A percentile compares a stretch with the other conserved stretches of the same genome.
Conservation (phyloP, 2,329 filamentous ascomycete species). For the Trichoderma harzianum region DNA sequence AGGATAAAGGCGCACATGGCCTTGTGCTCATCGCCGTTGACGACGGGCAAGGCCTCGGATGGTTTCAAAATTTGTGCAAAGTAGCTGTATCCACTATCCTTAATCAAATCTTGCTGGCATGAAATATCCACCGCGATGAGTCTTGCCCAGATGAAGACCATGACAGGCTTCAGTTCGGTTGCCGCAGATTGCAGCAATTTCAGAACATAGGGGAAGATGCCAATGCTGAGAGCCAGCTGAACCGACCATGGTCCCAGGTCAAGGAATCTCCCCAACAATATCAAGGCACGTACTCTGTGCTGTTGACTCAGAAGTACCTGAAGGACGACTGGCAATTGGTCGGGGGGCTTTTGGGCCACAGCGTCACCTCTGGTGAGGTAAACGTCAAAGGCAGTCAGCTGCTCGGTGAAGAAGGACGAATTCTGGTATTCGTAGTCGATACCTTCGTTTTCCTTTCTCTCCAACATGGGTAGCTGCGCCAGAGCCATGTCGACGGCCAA, state of each 20-base stretch:
- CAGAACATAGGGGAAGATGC: constrained; percentile 98
- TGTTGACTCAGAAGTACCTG: constrained; percentile 96
- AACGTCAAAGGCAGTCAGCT: constrained; percentile 94
- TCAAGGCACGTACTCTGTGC: constrained; percentile 84
- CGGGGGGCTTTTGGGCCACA: constrained; percentile 80
- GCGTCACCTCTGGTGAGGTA: constrained; percentile 81
- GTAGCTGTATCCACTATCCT: constrained; percentile 96
- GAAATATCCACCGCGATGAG: constrained; percentile 92
- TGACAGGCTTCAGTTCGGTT: constrained; percentile 90
- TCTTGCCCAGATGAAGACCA: constrained; percentile 99
- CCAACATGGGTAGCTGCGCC: constrained; percentile 80
- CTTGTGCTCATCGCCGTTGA: constrained; percentile 89
- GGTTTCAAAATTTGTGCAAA: constrained; percentile 92
- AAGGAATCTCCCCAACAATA: constrained; percentile 87
- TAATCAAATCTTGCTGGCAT: constrained; percentile 89
- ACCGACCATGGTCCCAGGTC: constrained; percentile 98
- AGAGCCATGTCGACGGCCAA: constrained; percentile 93
- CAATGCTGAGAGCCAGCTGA: constrained; percentile 94
- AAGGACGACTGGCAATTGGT: constrained; percentile 92
- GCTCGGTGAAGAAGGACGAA: constrained; percentile 94
- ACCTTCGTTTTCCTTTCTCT: constrained; percentile 69
- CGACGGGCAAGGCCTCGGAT: constrained; percentile 75
- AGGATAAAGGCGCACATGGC: constrained; percentile 99
- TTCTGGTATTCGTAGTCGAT: constrained; percentile 89
- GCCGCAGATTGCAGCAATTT: constrained; percentile 95